These are phyloP conservation scores for Neurospora sp. DNA, from an alignment of 495 filamentous ascomycete species.

Conservation along the genomic window DNA sequence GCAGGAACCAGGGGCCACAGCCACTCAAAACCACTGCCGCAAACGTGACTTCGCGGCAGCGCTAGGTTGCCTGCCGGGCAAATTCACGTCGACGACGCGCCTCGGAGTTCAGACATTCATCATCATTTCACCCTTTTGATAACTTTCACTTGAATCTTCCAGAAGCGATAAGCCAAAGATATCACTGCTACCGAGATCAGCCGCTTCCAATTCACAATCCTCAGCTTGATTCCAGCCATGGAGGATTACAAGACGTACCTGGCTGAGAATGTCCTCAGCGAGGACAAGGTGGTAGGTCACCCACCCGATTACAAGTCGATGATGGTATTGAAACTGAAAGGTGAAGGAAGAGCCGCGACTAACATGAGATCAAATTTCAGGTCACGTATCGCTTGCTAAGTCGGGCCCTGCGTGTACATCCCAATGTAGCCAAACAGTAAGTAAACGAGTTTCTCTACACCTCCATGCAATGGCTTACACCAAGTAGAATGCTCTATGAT, in stretches of 20 bases:
- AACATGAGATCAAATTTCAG: constrained; percentile 30
- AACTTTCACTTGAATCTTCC: background rate
- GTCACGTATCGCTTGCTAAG: constrained; percentile 78
- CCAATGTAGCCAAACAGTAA: constrained; percentile 44
- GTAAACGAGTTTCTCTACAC: background rate
- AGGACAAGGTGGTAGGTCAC: constrained; percentile 57
- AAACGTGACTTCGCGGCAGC: constrained; percentile 20
- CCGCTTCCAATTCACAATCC: no score
- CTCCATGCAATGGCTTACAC: background rate
- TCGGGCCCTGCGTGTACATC: constrained; percentile 68
- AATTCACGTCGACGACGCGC: constrained; percentile 3
- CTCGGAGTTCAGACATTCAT: background rate
- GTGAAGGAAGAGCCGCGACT: background rate
- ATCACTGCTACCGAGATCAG: background rate
- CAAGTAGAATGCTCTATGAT: constrained; percentile 74
- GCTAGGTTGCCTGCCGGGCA: background rate
- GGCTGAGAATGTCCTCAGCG: constrained; percentile 64
- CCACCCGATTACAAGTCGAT: background rate
- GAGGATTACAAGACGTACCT: constrained; percentile 60
- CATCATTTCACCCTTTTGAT: background rate
- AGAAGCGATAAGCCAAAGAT: background rate
- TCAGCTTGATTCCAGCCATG: constrained; percentile 16
- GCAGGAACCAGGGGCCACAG: background rate
- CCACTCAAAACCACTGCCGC: constrained; percentile 6
- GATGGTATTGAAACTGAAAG: background rate